Percentiles rank a stretch among this genome's conserved stretches.
Evolutionary conservation across 495 filamentous ascomycete species (phyloP).

Genomic region (Hypomontagnella submonticulosa): DNA sequence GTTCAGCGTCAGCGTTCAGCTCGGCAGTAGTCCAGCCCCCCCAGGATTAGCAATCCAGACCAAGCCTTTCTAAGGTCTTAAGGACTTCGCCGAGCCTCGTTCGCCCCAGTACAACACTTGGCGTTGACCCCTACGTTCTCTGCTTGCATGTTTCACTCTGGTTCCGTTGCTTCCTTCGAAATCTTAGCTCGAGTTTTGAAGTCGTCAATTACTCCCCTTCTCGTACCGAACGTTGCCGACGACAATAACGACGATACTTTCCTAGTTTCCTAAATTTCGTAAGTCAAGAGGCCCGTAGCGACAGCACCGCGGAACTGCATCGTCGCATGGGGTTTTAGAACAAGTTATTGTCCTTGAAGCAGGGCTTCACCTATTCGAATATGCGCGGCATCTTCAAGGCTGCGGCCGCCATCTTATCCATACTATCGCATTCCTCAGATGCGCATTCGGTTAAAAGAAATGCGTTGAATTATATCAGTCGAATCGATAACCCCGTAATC

Average conservation of each 20-base stretch:
- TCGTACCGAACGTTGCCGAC: slow-evolving; percentile 4
- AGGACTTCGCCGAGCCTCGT: slow-evolving; percentile 17
- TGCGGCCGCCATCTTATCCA: slow-evolving; percentile 40
- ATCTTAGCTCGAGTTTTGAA: slow-evolving; percentile 14
- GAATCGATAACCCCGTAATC: slow-evolving; percentile 79
- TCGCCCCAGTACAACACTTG: slow-evolving; percentile 18
- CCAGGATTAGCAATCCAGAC: slow-evolving; percentile 27
- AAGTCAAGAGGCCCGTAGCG: slow-evolving; percentile 22
- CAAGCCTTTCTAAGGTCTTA: slow-evolving; percentile 25
- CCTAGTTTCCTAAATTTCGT: slow-evolving; percentile 16
- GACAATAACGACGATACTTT: slow-evolving; percentile 21
- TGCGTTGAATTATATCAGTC: slow-evolving; percentile 77
- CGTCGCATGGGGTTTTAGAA: slow-evolving; percentile 47
- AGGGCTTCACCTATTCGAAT: slow-evolving; percentile 40
- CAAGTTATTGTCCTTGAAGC: slow-evolving; percentile 37
- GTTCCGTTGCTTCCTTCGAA: slow-evolving; percentile 30
- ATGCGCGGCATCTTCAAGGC: slow-evolving; percentile 46
- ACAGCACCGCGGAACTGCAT: slow-evolving; percentile 12
- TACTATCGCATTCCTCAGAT: slow-evolving; percentile 42
- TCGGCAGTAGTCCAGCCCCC: slow-evolving; percentile 20
- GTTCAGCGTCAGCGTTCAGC: slow-evolving; percentile 4
- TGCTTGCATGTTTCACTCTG: slow-evolving; percentile 31
- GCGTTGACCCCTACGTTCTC: slow-evolving; percentile 22
- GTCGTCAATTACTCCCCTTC: slow-evolving; percentile 5
- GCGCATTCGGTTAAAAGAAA: slow-evolving; percentile 81